These are phyloP conservation scores for Dimargaris cristalligena DNA, from an alignment of 192 early-diverging fungal species.

Conservation along the genomic window DNA sequence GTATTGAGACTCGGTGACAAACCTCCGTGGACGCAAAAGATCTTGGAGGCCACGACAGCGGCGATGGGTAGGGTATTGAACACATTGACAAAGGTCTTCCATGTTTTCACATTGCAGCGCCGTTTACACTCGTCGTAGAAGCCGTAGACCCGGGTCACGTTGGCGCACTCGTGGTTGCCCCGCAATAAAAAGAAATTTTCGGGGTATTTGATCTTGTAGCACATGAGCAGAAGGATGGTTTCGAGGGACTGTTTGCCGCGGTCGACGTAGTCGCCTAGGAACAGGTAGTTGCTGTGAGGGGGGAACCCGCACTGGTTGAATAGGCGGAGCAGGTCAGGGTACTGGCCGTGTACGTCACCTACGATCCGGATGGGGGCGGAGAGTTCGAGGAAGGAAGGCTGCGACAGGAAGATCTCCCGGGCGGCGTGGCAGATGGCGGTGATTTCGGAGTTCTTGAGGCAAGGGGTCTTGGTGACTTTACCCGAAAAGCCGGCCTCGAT, in stretches of 20 bases:
- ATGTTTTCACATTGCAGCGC: constrained; percentile 66
- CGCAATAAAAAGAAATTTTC: constrained; percentile 95
- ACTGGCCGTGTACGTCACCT: constrained; percentile 95
- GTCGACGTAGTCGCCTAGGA: constrained; percentile 94
- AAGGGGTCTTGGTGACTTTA: constrained; percentile 59
- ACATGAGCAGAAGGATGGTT: constrained; percentile 81
- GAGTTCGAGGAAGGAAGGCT: constrained; percentile 64
- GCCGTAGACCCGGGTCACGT: constrained; percentile 84
- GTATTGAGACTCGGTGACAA: constrained; percentile 58
- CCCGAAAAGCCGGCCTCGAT: constrained; percentile 58
- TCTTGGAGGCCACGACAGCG: constrained; percentile 77
- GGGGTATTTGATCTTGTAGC: constrained; percentile 93
- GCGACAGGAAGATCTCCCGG: constrained; percentile 78
- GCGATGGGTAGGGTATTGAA: constrained; percentile 90
- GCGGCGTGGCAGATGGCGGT: constrained; percentile 67
- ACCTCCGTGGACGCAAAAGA: constrained; percentile 92
- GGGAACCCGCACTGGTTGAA: constrained; percentile 93
- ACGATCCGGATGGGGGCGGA: constrained; percentile 62
- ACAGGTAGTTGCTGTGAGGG: constrained; percentile 78
- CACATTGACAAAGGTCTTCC: constrained; percentile 83
- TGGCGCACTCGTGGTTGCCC: constrained; percentile 93
- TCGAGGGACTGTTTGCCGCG: constrained; percentile 90
- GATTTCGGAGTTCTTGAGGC: constrained; percentile 74
- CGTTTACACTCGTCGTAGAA: constrained; percentile 98
- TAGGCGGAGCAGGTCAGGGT: constrained; percentile 73